phyloP scores from a whole-genome alignment of 768 basidiomycete genomes.

The Russula ochroleuca region DNA sequence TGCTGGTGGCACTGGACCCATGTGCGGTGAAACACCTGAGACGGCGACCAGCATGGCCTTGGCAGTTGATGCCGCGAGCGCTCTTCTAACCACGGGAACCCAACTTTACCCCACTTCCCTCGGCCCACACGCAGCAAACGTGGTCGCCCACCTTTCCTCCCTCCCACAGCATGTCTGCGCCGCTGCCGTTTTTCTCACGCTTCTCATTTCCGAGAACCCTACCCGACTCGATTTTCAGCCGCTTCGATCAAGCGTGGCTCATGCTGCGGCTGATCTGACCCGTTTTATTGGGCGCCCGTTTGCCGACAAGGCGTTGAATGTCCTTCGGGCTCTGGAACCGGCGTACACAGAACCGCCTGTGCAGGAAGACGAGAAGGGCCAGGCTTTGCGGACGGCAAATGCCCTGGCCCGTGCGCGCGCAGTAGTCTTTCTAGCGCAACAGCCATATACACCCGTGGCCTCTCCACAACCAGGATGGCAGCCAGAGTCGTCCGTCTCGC shows the following conservation, averaged over 20 bases:
- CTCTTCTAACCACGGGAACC: conserved; percentile 70
- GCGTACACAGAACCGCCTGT: conserved; percentile 66
- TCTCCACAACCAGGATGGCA: conserved; percentile 19
- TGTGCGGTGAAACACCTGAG: conserved; percentile 26
- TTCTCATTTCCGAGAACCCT: conserved; percentile 76
- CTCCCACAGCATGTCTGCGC: conserved; percentile 81
- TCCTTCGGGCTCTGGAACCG: conserved; percentile 66
- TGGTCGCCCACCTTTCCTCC: conserved; percentile 82
- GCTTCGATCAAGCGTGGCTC: conserved; percentile 71
- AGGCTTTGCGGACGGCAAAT: conserved; percentile 61
- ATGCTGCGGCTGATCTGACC: conserved; percentile 61
- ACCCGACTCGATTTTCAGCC: conserved; percentile 74
- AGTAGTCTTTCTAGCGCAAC: conserved; percentile 46
- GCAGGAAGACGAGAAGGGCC: conserved; percentile 43
- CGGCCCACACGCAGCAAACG: conserved; percentile 60
- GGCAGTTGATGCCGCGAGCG: conserved; percentile 71
- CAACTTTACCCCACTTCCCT: conserved; percentile 75
- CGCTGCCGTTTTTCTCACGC: conserved; percentile 89
- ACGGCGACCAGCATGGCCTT: conserved; percentile 53
- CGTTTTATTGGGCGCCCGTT: conserved; percentile 60
- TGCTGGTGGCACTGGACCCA: conserved; percentile 38
- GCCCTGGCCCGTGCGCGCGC: conserved; percentile 73
- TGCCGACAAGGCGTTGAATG: conserved; percentile 70
- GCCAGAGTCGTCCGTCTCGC: conserved; percentile 15
- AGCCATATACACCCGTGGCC: conserved; percentile 45